phyloP scores from a whole-genome alignment of 192 early-diverging fungal species.

The Coemansia sp. region DNA sequence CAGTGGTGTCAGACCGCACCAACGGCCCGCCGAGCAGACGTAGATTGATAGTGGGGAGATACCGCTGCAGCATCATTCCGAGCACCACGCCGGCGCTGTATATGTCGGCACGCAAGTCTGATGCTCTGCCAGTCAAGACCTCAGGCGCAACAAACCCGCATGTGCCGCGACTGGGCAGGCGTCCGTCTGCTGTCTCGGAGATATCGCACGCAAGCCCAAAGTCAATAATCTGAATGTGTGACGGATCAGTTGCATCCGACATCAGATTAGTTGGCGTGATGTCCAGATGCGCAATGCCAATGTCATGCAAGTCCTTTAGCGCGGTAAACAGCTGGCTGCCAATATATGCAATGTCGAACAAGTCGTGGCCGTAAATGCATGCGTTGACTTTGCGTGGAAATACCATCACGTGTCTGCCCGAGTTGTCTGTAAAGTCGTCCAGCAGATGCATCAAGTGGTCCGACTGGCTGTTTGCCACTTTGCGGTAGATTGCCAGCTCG shows the following conservation, averaged over 20 bases:
- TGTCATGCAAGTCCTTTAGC: constrained; percentile 60
- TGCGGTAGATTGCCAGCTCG: constrained; percentile 58
- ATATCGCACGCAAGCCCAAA: constrained; percentile 69
- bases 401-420: constrained; percentile 59
- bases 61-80: constrained; percentile 75
- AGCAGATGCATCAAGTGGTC: constrained; percentile 58
- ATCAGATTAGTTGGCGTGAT: constrained; percentile 66
- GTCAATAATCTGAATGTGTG: constrained; percentile 67
- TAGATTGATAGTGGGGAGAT: constrained; percentile 61
- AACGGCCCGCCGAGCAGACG: constrained; percentile 70
- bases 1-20: constrained; percentile 66
- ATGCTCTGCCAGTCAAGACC: constrained; percentile 41
- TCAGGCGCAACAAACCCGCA: constrained; percentile 75
- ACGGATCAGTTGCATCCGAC: constrained; percentile 53
- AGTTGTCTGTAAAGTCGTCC: constrained; percentile 64
- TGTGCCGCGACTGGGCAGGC: constrained; percentile 67
- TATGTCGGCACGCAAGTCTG: constrained; percentile 59
- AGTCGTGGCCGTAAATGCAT: constrained; percentile 54
- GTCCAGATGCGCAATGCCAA: constrained; percentile 68
- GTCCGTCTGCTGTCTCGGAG: constrained; percentile 11
- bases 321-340: constrained; percentile 56
- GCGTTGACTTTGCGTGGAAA: constrained; percentile 59
- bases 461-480: constrained; percentile 39
- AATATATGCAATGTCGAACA: constrained; percentile 57
- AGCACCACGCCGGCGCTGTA: constrained; percentile 70